phyloP scores from a whole-genome alignment of 2,329 filamentous ascomycete species.

The Clarireedia monteithiana region DNA sequence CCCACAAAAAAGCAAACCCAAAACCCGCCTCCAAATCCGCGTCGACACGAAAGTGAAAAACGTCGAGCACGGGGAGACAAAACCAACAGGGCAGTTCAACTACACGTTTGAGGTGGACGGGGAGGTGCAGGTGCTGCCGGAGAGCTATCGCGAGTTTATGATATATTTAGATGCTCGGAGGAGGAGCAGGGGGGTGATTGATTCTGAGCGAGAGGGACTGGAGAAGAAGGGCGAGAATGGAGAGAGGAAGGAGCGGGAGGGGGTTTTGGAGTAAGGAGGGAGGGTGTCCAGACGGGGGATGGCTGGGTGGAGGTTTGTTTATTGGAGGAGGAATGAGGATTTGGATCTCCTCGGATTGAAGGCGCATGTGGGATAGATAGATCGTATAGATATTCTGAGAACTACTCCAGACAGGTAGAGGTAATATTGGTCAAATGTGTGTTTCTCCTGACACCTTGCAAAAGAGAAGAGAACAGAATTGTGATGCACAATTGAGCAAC shows the following conservation, averaged over 20 bases:
- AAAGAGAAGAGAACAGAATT: too few relatives aligned
- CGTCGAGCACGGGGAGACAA: slow-evolving; percentile 59
- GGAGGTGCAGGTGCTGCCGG: slow-evolving; percentile 57
- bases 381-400: too few relatives aligned
- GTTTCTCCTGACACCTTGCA: too few relatives aligned
- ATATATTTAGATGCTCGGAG: slow-evolving; percentile 33
- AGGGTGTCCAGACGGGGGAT: too few relatives aligned
- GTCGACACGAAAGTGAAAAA: slow-evolving; percentile 62
- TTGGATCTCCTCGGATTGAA: too few relatives aligned
- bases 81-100: slow-evolving; percentile 64
- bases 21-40: slow-evolving; percentile 57
- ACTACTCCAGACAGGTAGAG: too few relatives aligned
- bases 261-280: slow-evolving; percentile 13
- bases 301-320: too few relatives aligned
- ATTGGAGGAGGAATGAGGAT: too few relatives aligned
- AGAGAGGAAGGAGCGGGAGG: neutral
- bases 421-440: too few relatives aligned
- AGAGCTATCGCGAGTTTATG: slow-evolving; percentile 32
- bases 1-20: slow-evolving; percentile 29
- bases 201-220: neutral
- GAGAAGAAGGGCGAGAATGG: slow-evolving; percentile 4
- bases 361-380: too few relatives aligned
- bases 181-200: slow-evolving; percentile 14
- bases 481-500: too few relatives aligned
- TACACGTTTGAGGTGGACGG: slow-evolving; percentile 62